Conservation (phyloP, 305 asterid genomes). For the Fraxinus latifolia region DNA sequence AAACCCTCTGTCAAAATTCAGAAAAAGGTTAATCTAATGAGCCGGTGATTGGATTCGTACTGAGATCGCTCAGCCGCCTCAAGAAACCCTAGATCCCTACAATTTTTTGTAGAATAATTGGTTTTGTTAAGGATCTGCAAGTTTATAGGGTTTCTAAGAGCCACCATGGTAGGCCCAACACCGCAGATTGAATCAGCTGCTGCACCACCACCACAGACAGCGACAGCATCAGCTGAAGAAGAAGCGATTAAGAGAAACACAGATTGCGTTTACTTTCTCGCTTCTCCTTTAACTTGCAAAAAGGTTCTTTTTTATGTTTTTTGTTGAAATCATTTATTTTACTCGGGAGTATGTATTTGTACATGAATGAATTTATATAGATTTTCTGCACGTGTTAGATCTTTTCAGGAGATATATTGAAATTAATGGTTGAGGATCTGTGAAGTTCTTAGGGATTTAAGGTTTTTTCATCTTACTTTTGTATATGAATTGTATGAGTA, state of each 20-base stretch:
- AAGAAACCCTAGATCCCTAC: background rate
- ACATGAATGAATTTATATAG: background rate
- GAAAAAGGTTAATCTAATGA: background rate
- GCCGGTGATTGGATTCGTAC: background rate
- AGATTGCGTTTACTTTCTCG: slow-evolving; percentile 90
- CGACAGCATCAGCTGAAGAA: slow-evolving; percentile 48
- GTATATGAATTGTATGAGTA: background rate
- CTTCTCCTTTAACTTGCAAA: slow-evolving; percentile 95
- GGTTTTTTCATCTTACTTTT: background rate
- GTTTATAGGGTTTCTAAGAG: background rate
- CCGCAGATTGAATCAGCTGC: background rate
- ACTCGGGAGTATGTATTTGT: background rate
- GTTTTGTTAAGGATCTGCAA: background rate
- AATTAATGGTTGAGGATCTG: background rate
- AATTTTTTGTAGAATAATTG: background rate
- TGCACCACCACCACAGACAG: background rate
- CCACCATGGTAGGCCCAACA: background rate
- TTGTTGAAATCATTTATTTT: background rate
- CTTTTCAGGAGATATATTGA: background rate
- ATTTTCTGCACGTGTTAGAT: background rate
- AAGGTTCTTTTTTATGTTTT: slow-evolving; percentile 40
- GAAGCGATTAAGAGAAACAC: slow-evolving; percentile 76
- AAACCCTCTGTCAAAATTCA: background rate
- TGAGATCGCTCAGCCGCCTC: background rate
- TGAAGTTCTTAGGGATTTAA: background rate